phyloP scores from a whole-genome alignment of 805 yeast genomes.

The Myxozyma vanderwaltii region DNA sequence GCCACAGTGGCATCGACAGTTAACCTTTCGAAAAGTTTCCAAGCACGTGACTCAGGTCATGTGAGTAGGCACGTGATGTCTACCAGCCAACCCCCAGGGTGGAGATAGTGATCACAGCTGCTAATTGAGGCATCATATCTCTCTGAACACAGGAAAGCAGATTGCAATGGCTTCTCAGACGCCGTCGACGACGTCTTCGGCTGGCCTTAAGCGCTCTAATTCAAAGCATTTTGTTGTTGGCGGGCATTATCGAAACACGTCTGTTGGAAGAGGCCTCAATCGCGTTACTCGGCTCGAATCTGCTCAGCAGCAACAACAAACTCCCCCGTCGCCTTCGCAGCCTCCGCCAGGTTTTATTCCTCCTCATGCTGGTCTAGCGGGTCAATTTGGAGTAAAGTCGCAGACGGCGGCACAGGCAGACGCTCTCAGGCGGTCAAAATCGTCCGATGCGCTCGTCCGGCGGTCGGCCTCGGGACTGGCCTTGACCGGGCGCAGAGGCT shows the following conservation, averaged over 20 bases:
- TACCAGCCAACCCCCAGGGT: no score
- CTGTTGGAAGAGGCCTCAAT: conserved; percentile 25
- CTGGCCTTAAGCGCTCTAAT: conserved; percentile 17
- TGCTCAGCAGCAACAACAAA: conserved; percentile 12
- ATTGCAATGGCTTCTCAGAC: conserved; percentile 4
- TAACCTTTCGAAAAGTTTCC: conserved; percentile 6
- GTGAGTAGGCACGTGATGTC: neutral
- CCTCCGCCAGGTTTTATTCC: conserved; percentile 14
- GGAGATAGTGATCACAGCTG: neutral
- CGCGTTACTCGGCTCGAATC: conserved; percentile 16
- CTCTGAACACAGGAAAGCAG: neutral
- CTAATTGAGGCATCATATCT: neutral
- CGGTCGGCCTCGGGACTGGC: conserved; percentile 15
- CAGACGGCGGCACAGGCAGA: conserved; percentile 3
- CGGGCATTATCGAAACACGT: conserved; percentile 27
- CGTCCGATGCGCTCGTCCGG: conserved; percentile 24
- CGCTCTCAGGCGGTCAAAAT: conserved; percentile 6
- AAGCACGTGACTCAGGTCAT: neutral
- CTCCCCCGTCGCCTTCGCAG: conserved; percentile 10
- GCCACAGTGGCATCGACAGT: conserved; percentile 34
- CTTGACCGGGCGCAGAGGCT: conserved; percentile 23
- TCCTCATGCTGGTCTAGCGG: conserved; percentile 19
- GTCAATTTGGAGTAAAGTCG: conserved; percentile 16
- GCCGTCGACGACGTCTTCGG: conserved; percentile 5
- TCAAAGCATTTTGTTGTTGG: conserved; percentile 33